Evolutionary conservation across 108 stramenopile species (phyloP).

Genomic region (Cyclotella atomus): DNA sequence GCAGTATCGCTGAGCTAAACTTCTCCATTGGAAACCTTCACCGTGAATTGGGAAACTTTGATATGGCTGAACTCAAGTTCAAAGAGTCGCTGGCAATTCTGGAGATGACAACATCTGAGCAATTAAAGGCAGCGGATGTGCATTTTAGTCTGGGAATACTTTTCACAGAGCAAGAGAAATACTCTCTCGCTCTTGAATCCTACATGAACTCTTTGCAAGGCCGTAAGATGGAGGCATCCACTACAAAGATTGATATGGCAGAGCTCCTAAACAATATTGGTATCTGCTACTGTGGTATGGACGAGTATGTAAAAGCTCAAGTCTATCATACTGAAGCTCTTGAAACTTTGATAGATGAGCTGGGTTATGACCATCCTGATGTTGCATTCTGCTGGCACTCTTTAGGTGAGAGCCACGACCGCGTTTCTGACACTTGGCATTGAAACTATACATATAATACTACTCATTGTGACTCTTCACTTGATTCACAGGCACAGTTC

Average conservation of each 20-base stretch:
- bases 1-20: constrained; percentile 42
- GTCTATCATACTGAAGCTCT: constrained; percentile 51
- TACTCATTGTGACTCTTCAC: too few species aligned
- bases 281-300: constrained; percentile 45
- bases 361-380: constrained; percentile 50
- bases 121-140: constrained; percentile 31
- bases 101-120: constrained; percentile 21
- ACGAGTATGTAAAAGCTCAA: constrained; percentile 53
- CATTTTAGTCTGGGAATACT: constrained; percentile 49
- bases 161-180: constrained; percentile 46
- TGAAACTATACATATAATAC: not conserved
- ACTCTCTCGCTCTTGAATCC: constrained; percentile 38
- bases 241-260: constrained; percentile 36
- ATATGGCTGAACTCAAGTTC: constrained; percentile 34
- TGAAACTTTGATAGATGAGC: constrained; percentile 43
- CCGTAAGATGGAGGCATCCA: constrained; percentile 24
- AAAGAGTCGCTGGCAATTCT: constrained; percentile 39
- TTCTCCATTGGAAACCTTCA: constrained; percentile 49
- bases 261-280: constrained; percentile 59
- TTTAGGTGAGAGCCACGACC: not conserved
- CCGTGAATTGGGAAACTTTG: constrained; percentile 48
- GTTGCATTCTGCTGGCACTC: constrained; percentile 56
- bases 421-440: not conserved
- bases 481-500: constrained; percentile 29
- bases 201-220: constrained; percentile 44